phyloP scores from a whole-genome alignment of 108 stramenopile species.

The Skeletonema tropicum region DNA sequence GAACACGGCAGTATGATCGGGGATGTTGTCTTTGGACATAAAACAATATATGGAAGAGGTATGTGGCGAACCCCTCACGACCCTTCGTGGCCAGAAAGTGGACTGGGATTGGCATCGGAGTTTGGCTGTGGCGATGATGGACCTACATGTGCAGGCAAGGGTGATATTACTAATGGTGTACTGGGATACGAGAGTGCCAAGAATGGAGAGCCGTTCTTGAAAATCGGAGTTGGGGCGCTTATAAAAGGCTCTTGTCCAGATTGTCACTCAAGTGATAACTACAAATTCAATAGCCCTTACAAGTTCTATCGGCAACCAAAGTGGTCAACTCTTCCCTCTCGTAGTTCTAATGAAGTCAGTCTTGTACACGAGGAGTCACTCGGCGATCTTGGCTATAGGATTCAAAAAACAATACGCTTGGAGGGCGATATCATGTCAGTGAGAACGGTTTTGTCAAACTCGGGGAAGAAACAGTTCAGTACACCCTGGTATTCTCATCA shows the following conservation, averaged over 20 bases:
- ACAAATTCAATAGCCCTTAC: slow-evolving; percentile 84
- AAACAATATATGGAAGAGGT: slow-evolving; percentile 59
- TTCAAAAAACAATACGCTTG: slow-evolving; percentile 59
- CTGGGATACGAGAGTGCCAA: slow-evolving; percentile 77
- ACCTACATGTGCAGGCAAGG: slow-evolving; percentile 59
- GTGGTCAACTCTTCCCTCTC: slow-evolving; percentile 52
- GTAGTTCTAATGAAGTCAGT: slow-evolving; percentile 34
- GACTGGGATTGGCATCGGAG: slow-evolving; percentile 79
- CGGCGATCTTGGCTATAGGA: slow-evolving; percentile 60
- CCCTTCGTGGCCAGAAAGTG: slow-evolving; percentile 80
- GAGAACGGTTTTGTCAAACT: slow-evolving; percentile 67
- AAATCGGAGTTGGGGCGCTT: slow-evolving; percentile 57
- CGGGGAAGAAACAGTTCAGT: slow-evolving; percentile 69
- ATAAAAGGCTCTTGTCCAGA: slow-evolving; percentile 76
- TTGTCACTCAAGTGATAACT: slow-evolving; percentile 61
- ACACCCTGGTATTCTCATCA: slow-evolving; percentile 89
- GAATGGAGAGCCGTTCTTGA: slow-evolving; percentile 60
- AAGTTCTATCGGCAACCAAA: slow-evolving; percentile 56
- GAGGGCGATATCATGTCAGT: slow-evolving; percentile 62
- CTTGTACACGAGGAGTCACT: slow-evolving; percentile 62
- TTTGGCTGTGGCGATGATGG: slow-evolving; percentile 87
- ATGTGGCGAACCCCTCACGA: slow-evolving; percentile 78
- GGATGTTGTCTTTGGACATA: slow-evolving; percentile 43
- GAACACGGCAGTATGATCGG: slow-evolving; percentile 86
- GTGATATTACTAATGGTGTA: slow-evolving; percentile 81